Base-by-base conservation (phyloP, 1,284 basidiomycete genomes). In the Schizopora paradoxa region DNA sequence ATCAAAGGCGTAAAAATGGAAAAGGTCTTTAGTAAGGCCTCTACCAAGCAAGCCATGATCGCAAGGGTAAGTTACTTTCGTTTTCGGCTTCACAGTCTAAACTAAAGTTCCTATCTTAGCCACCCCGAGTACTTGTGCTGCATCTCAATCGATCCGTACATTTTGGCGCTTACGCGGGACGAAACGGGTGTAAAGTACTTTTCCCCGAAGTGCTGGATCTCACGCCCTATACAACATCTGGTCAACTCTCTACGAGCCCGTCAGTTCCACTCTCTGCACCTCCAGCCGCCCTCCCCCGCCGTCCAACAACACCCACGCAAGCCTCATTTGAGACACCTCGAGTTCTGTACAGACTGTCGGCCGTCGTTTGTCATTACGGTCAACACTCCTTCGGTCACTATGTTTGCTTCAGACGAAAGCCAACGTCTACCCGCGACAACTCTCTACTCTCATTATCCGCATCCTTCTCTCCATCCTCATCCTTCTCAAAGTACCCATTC, bases 321-420 rank as follows among this genome's bases (percentile, higher is more conserved):
- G 66, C 72, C 22, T 72, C 66, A 26, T 76, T 72, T 52, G 57
- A 72, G 4, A 60, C 67, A 11, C 68, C 72, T 23, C 70, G 80
- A 36, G 80, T 77, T 8, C 67, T 92, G 27, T 96, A 95, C 62
- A 77, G 88, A 28, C 76, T 96, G 22, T 66, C 81, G 2, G 80
- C 87, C 7, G 79, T 89, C 22, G 90, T 96, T 6, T 89, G 91
- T 56, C 92, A 96, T 65, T 92, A 84, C 60, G 92, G 92, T 14
- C 79, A 82, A 48, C 91, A 94, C 58, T 84, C 81, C 5, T 93
- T 86, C 58, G 92, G 93, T 1, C 93, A 96, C 62, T 96, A 93
- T 60, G 77, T 95, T 51, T 90, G 87, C 53, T 93, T 82, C 61
- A 73, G 92, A n/a, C 72, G 92, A 29, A 86, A 85, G 62, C 91